Evolutionary conservation across 345 rosid species (phyloP).

Genomic region (Luvunga scandens): DNA sequence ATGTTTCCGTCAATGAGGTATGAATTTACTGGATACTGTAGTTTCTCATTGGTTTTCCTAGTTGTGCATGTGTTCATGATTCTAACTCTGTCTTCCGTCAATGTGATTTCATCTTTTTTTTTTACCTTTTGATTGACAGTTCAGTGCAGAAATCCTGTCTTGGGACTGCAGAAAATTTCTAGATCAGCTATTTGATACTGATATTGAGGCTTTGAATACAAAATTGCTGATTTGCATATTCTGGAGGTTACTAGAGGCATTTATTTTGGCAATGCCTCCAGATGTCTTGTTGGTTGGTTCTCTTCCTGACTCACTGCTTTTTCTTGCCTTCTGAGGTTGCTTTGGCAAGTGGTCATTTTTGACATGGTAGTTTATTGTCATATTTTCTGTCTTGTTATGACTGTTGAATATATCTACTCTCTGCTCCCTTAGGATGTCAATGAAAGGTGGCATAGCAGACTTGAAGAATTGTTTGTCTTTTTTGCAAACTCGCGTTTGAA

Average conservation of each 20-base stretch:
- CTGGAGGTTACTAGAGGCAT: slow-evolving; percentile 66
- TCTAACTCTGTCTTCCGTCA: neutral
- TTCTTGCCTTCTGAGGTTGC: slow-evolving; percentile 17
- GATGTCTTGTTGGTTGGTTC: slow-evolving; percentile 48
- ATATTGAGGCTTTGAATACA: slow-evolving; percentile 44
- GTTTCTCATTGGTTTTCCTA: slow-evolving; percentile 3
- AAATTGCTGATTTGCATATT: slow-evolving; percentile 54
- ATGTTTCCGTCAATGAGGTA: slow-evolving; percentile 55
- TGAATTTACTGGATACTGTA: slow-evolving; percentile 13
- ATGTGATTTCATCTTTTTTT: slow-evolving; percentile 7
- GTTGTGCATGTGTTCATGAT: neutral
- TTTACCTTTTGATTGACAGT: slow-evolving; percentile 35
- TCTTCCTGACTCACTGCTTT: slow-evolving; percentile 13
- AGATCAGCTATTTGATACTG: slow-evolving; percentile 48
- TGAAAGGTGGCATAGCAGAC: slow-evolving; percentile 37
- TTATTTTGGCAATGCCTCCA: slow-evolving; percentile 33
- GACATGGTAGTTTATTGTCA: neutral
- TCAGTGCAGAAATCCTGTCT: slow-evolving; percentile 39
- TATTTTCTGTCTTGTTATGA: neutral
- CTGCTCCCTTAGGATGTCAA: slow-evolving; percentile 44
- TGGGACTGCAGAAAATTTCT: slow-evolving; percentile 58
- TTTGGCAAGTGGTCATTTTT: neutral
- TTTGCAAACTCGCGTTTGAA: slow-evolving; percentile 51
- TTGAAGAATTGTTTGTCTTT: slow-evolving; percentile 58
- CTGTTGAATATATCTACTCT: neutral